Conservation (phyloP, 495 filamentous ascomycete species). For the Aspergillus affinis region DNA sequence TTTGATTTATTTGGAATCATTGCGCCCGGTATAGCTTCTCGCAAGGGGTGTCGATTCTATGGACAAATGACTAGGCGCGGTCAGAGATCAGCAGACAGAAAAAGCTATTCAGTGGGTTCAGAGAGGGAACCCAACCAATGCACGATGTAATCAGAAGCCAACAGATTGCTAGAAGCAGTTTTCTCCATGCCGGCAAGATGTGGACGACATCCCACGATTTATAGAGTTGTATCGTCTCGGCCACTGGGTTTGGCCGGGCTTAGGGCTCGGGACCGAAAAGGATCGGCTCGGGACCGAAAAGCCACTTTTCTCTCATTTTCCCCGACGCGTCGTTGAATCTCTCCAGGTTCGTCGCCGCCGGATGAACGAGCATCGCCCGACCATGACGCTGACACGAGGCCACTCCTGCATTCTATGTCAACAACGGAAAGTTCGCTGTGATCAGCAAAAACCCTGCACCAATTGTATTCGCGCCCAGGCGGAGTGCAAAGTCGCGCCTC, state of each 20-base stretch:
- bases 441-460: not conserved
- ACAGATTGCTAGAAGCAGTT: too few species aligned
- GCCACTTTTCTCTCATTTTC: not conserved
- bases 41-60: not conserved
- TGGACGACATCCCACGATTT: too few species aligned
- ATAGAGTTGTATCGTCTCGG: too few species aligned
- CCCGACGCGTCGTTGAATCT: not conserved
- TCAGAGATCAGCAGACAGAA: too few species aligned
- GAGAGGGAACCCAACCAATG: too few species aligned
- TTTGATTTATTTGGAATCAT: not conserved
- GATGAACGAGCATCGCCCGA: not conserved
- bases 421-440: not conserved
- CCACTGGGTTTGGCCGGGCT: not conserved
- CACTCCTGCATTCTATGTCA: not conserved
- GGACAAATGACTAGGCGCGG: too few species aligned
- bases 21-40: not conserved
- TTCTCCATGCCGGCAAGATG: too few species aligned
- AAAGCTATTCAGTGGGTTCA: too few species aligned
- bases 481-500: not conserved
- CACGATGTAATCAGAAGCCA: too few species aligned
- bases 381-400: not conserved
- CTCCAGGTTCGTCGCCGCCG: not conserved
- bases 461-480: constrained; percentile 1
- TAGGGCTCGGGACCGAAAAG: not conserved
- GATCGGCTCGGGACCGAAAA: not conserved